Evolutionary conservation across 176 grass and related monocot species (phyloP), one percentile per base, ranked within the genome.

Genomic region (Phyllostachys edulis): DNA sequence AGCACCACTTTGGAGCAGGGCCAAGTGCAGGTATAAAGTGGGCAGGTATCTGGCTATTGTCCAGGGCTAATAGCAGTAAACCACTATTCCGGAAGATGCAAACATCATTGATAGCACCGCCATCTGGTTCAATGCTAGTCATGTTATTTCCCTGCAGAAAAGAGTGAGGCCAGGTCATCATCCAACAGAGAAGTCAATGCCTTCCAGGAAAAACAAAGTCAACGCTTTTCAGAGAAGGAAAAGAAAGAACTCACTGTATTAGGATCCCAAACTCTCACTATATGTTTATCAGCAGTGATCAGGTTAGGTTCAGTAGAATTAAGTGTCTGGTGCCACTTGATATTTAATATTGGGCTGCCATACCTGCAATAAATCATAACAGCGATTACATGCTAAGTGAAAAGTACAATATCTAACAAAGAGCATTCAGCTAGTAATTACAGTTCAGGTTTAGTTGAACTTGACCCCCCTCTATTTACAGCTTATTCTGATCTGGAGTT

Each of bases 1-100:
- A 90, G n/a, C 92, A 94, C 96, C 96, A 98, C 79, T 98, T 98
- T 29, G 96, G 92, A 84, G 96, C 96, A 88, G 91, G 92, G 23
- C 96, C 96, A 24, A 98, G 84, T 44, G 90, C 90, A 90, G 96
- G 96, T 77, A 98, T 79, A 39, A 88, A 98, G 84, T 98, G 86
- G 45, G 91, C 91, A 84, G 96, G 96, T 86, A 98, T 98, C 80
- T 95, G 92, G 51, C 92, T 91, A 67, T 87, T 95, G 86, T 98
- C 96, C 64, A 98, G 87, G 52, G 92, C 92, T 82, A 98, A 79
- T 74, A 98, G 41, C 84, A 98, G 87, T 75, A 98, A 34, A 34
- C 96, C 96, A 88, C 96, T 95, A 74, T 88, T 81, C 52, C 23
- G 73, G 64, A 95, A 98, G 62, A 98, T 73, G 56, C 92, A 98